Evolutionary conservation across 805 yeast genomes (phyloP).

Genomic region (Wickerhamomyces kurtzmanii): DNA sequence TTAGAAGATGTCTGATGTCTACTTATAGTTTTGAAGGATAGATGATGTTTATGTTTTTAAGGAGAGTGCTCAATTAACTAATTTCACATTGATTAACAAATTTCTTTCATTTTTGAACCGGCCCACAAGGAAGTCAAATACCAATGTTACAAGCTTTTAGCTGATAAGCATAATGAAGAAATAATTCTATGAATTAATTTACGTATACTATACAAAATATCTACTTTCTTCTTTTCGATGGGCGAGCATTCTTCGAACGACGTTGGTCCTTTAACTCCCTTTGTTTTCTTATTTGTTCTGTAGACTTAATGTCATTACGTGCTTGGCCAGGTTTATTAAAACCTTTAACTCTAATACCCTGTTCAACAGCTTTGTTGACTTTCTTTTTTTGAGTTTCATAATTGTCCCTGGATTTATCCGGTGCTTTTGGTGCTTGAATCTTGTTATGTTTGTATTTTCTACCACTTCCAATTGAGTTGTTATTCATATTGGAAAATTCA

Average conservation of each 20-base stretch:
- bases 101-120: too few species aligned
- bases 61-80: too few species aligned
- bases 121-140: too few species aligned
- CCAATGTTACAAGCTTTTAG: too few species aligned
- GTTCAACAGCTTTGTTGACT: conserved; percentile 68
- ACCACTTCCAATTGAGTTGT: conserved; percentile 23
- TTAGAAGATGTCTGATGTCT: too few species aligned
- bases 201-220: too few species aligned
- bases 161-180: too few species aligned
- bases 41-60: too few species aligned
- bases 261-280: conserved; percentile 64
- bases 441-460: conserved; percentile 66
- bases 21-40: too few species aligned
- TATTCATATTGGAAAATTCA: conserved; percentile 18
- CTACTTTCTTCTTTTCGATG: conserved; percentile 31
- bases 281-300: conserved; percentile 71
- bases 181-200: too few species aligned
- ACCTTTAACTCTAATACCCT: conserved; percentile 69
- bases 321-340: conserved; percentile 21
- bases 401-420: conserved; percentile 89
- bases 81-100: too few species aligned
- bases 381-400: conserved; percentile 73
- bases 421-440: conserved; percentile 73
- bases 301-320: conserved; percentile 47
- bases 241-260: conserved; percentile 81